Evolutionary conservation across 108 stramenopile genomes (phyloP).

Genomic region (Seminavis robusta): DNA sequence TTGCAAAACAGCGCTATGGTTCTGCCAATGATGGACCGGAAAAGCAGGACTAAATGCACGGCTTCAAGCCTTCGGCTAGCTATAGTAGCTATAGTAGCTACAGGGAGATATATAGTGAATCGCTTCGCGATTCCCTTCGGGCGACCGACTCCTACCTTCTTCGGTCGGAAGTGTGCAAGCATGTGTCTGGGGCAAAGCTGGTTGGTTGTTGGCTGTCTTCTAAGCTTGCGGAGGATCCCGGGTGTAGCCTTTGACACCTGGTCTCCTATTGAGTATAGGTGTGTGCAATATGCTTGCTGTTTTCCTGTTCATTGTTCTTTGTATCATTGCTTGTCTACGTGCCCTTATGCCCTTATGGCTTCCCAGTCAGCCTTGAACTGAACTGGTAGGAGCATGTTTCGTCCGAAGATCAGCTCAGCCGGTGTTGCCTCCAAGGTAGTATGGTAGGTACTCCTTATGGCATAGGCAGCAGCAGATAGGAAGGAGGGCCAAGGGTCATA

Average conservation of each 20-base stretch:
- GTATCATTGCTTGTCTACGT: conserved; percentile 6
- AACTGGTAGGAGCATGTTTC: conserved; percentile 40
- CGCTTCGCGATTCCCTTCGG: too few species aligned
- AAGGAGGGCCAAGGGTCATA: conserved; percentile 4
- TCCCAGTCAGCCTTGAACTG: conserved; percentile 28
- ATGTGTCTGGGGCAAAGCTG: too few species aligned
- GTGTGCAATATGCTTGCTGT: conserved; percentile 6
- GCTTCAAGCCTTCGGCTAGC: too few species aligned
- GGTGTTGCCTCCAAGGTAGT: conserved; percentile 23
- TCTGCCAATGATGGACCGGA: too few species aligned
- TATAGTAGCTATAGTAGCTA: too few species aligned
- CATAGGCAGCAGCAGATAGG: conserved; percentile 20
- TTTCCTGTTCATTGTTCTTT: conserved; percentile 17
- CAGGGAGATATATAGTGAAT: too few species aligned
- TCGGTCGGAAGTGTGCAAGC: too few species aligned
- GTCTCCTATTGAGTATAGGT: conserved; percentile 18
- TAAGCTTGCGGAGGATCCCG: conserved; percentile 2
- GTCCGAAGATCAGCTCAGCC: conserved; percentile 26
- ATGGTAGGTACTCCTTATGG: conserved; percentile 27
- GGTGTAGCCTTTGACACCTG: conserved; percentile 20
- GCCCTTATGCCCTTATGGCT: conserved; percentile 19
- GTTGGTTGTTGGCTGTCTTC: too few species aligned
- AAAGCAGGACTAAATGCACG: too few species aligned
- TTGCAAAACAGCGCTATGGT: too few species aligned
- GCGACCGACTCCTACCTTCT: too few species aligned